Evolutionary conservation across 306 rosid species (phyloP).

Genomic region (Inga laurina): DNA sequence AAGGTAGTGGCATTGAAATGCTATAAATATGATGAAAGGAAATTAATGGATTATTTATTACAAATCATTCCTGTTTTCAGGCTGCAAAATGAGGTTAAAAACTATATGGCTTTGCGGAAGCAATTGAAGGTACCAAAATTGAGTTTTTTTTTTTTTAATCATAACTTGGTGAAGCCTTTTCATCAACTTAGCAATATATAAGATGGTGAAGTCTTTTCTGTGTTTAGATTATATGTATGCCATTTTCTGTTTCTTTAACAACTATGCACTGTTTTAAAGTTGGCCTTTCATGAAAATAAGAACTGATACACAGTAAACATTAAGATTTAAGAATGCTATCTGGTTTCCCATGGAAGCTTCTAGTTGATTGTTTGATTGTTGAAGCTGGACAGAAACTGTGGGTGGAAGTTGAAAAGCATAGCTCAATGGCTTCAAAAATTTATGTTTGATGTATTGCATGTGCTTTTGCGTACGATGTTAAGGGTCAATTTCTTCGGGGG

Average conservation of each 20-base stretch:
- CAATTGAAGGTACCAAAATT: conserved; percentile 62
- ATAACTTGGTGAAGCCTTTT: conserved; percentile 13
- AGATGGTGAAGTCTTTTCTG: background rate
- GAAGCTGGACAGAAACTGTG: background rate
- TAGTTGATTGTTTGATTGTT: background rate
- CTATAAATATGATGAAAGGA: conserved; percentile 18
- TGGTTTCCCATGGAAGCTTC: background rate
- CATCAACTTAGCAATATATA: background rate
- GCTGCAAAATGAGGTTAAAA: conserved; percentile 78
- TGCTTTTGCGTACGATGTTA: background rate
- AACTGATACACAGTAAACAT: background rate
- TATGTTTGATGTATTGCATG: background rate
- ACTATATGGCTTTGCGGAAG: conserved; percentile 59
- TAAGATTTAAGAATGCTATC: background rate
- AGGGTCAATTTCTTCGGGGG: too few species aligned
- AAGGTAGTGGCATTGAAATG: conserved; percentile 56
- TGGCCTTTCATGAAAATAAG: background rate
- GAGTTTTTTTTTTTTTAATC: conserved; percentile 17
- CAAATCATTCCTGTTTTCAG: conserved; percentile 51
- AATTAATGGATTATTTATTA: conserved; percentile 19
- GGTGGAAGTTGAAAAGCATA: background rate
- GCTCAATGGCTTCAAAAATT: background rate
- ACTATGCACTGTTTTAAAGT: background rate
- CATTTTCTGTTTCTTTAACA: conserved; percentile 11
- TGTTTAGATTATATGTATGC: background rate